Conservation (phyloP, 768 basidiomycete species). For the Agrocybe praecox region DNA sequence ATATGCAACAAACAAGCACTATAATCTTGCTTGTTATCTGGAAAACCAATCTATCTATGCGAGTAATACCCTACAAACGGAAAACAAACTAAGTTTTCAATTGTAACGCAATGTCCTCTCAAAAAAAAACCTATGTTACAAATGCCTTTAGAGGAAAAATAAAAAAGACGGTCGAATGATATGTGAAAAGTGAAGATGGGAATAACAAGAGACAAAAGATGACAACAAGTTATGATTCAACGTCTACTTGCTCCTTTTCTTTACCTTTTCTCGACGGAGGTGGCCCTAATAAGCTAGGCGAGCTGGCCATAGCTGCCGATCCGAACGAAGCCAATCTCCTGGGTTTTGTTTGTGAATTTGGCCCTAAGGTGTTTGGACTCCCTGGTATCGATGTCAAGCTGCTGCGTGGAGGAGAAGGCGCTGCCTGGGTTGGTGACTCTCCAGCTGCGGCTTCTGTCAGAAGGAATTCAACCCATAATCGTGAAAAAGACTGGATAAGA, state of each 20-base stretch:
- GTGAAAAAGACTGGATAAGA: slow-evolving; percentile 81
- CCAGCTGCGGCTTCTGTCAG: slow-evolving; percentile 82
- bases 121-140: neutral
- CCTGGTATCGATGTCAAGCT: slow-evolving; percentile 34
- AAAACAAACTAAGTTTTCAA: neutral
- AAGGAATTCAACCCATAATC: slow-evolving; percentile 97
- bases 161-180: neutral
- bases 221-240: slow-evolving; percentile 15
- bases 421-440: slow-evolving; percentile 27
- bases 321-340: slow-evolving; percentile 33
- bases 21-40: too few relatives aligned
- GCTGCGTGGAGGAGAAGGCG: slow-evolving; percentile 25
- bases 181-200: neutral
- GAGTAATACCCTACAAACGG: too few relatives aligned
- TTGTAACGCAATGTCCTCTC: neutral
- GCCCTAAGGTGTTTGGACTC: slow-evolving; percentile 25
- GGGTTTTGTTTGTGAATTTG: slow-evolving; percentile 13
- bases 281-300: slow-evolving; percentile 32
- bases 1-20: neutral
- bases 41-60: too few relatives aligned
- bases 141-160: neutral
- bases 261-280: slow-evolving; percentile 27
- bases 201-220: neutral
- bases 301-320: slow-evolving; percentile 30
- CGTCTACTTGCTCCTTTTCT: slow-evolving; percentile 20